A percentile compares a stretch with the other conserved stretches of the same genome.
phyloP scores from a whole-genome alignment of 768 basidiomycete genomes.

The Kwoniella dendrophila region DNA sequence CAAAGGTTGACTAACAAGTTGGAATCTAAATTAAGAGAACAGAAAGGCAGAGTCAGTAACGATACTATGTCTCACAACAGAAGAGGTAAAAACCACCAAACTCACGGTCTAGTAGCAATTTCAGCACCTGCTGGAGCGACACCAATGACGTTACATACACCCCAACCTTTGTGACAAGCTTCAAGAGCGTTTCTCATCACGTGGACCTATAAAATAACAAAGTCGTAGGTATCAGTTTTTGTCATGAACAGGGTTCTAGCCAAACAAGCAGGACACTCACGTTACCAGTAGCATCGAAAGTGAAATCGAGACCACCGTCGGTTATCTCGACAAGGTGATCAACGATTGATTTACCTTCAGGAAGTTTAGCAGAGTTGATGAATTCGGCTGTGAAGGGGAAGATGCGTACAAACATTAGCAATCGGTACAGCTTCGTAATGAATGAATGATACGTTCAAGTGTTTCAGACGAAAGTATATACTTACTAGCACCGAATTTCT shows the following conservation, averaged over 20 bases:
- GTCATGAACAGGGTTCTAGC: not conserved
- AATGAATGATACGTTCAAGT: not conserved
- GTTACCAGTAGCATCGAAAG: constrained; percentile 96
- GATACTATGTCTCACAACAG: not conserved
- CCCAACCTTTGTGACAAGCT: constrained; percentile 99
- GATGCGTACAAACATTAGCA: no score
- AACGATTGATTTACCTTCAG: constrained; percentile 80
- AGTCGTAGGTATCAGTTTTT: not conserved
- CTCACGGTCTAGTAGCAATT: constrained; percentile 83
- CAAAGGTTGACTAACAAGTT: constrained; percentile 18
- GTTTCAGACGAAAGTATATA: constrained; percentile 1
- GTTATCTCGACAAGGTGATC: constrained; percentile 88
- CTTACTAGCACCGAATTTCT: constrained; percentile 80
- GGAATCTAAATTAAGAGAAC: constrained; percentile 28
- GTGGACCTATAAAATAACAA: constrained; percentile 62
- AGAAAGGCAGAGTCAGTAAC: not conserved
- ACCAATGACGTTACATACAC: constrained; percentile 91
- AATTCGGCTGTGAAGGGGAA: constrained; percentile 65
- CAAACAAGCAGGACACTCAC: constrained; percentile 55
- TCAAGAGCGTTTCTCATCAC: constrained; percentile 96
- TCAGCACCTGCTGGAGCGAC: constrained; percentile 97
- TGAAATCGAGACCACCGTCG: constrained; percentile 95
- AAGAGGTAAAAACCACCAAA: not conserved
- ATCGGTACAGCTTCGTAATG: no score
- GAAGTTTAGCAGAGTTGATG: constrained; percentile 75